Evolutionary conservation across 345 rosid genomes (phyloP).

Genomic region (Triadica sebifera): DNA sequence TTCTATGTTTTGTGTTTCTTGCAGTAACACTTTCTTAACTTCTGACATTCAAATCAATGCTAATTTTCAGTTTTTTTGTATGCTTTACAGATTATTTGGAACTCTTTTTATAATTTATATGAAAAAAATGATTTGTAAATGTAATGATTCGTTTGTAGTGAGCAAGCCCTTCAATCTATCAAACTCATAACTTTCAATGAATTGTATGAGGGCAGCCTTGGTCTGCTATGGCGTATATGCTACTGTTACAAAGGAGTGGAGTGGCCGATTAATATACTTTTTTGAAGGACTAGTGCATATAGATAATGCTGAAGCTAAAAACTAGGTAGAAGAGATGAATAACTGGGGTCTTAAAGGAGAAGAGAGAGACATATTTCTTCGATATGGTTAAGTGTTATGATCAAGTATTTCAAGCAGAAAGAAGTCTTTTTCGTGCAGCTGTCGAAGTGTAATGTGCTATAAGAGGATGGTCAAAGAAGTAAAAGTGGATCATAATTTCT

Average conservation of each 20-base stretch:
- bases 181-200: background rate
- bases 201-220: background rate
- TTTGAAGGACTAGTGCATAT: background rate
- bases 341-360: background rate
- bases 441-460: background rate
- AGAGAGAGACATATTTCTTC: background rate
- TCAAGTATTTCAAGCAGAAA: background rate
- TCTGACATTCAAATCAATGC: background rate
- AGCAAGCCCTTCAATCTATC: background rate
- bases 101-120: background rate
- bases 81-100: background rate
- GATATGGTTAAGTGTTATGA: background rate
- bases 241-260: background rate
- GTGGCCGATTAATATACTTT: background rate
- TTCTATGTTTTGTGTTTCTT: background rate
- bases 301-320: background rate
- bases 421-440: background rate
- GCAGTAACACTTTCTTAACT: too few relatives aligned
- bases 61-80: background rate
- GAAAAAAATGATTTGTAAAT: background rate
- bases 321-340: background rate
- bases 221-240: background rate
- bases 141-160: background rate
- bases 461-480: background rate
- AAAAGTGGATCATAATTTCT: background rate